phyloP scores from a whole-genome alignment of 495 filamentous ascomycete species.

The Penicillium egyptiacum region DNA sequence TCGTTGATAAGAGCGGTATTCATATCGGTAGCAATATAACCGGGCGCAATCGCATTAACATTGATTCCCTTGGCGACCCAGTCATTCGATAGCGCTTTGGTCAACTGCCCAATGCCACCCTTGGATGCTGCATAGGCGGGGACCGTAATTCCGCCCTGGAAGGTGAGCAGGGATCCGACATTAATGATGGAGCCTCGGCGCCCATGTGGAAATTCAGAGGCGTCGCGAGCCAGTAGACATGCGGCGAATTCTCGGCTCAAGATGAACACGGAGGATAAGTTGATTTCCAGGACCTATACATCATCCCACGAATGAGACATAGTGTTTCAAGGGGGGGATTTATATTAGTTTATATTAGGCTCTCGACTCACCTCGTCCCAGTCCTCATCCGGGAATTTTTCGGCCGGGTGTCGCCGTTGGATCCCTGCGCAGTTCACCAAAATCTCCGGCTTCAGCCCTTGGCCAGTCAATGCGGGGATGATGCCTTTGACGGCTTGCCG shows the following conservation, averaged over 20 bases:
- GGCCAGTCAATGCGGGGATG: slow-evolving; percentile 58
- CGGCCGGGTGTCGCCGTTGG: slow-evolving; percentile 73
- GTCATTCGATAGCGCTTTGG: slow-evolving; percentile 85
- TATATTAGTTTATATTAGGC: neutral
- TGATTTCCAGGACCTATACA: slow-evolving; percentile 71
- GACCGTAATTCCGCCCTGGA: slow-evolving; percentile 89
- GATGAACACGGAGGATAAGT: slow-evolving; percentile 79
- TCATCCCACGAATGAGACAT: slow-evolving; percentile 4
- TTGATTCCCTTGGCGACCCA: slow-evolving; percentile 78
- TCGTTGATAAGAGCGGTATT: slow-evolving; percentile 80
- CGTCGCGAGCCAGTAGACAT: slow-evolving; percentile 69
- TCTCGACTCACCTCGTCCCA: slow-evolving; percentile 63
- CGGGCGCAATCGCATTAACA: slow-evolving; percentile 78
- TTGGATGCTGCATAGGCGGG: slow-evolving; percentile 90
- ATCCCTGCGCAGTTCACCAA: slow-evolving; percentile 87
- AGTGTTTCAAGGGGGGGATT: neutral
- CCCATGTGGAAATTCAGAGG: slow-evolving; percentile 50
- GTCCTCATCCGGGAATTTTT: slow-evolving; percentile 76
- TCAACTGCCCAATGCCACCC: slow-evolving; percentile 82
- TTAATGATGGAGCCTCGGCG: slow-evolving; percentile 81
- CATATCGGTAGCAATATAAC: slow-evolving; percentile 91
- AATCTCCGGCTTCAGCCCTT: slow-evolving; percentile 63
- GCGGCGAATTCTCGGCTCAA: slow-evolving; percentile 81
- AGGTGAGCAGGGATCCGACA: slow-evolving; percentile 77
- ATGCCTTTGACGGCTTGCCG: slow-evolving; percentile 58